Base-by-base conservation (phyloP, 345 rosid species). In the Pistacia atlantica region DNA sequence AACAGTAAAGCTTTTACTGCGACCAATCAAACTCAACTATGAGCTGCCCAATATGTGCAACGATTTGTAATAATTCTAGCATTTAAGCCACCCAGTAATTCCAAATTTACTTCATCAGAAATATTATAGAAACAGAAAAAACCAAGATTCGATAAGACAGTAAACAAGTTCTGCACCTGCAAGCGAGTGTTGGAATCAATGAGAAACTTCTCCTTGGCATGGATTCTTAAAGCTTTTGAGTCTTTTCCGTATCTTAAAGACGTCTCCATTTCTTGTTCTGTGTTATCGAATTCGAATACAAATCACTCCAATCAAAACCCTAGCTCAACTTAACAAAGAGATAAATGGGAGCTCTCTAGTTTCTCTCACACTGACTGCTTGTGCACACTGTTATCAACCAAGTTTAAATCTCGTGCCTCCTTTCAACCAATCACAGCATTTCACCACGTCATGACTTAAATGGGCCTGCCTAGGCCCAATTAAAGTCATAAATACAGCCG, bases 161-260 rank as follows among this genome's bases (percentile, higher is more conserved):
- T 42, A 8, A 42, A 5, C 46, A 42, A 42, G 6, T 46, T 10
- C 17, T 14, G n/a, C 38, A 90, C 99, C 97, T 93, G 95, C 80
- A 95, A 76, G 81, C 75, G 89, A 73, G 97, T 93, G 18, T 77
- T 83, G 18, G 93, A 86, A 80, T 86, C 90, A 66, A 92, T 81
- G 12, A 79, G 75, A 55, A 96, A 65, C 82, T 87, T 92, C 89
- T 96, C 87, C 84, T 95, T 96, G 65, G 95, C 98, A 79, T 96
- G 97, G 82, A 96, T 88, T 78, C 84, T 89, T 72, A 93, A 76
- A 75, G 91, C 80, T 83, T 75, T 96, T 54, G 92, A 87, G 67
- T 85, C 92, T 38, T 84, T 80, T 37, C 85, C 76, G 78, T 84
- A 92, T 69, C 99, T 89, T 75, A 95, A 82, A 65, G 97, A 95